phyloP scores from a whole-genome alignment of 345 rosid genomes.

The Pseudoturritis turrita region DNA sequence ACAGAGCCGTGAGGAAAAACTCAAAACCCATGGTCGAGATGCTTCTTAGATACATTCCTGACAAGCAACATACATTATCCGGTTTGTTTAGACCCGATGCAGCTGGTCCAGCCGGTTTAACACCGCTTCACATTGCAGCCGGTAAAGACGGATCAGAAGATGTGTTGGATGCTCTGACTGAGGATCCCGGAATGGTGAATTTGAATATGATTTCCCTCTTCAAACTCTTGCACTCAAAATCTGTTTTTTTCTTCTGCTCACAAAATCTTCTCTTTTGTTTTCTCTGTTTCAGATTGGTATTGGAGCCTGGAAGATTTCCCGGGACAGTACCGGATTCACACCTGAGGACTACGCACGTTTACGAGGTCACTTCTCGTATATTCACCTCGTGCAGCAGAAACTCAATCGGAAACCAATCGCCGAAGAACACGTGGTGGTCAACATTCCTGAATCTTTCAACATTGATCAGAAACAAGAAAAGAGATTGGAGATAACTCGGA shows the following conservation, averaged over 20 bases:
- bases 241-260: neutral
- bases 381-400: slow-evolving; percentile 85
- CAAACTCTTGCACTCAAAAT: neutral
- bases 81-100: slow-evolving; percentile 79
- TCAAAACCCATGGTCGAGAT: slow-evolving; percentile 69
- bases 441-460: slow-evolving; percentile 40
- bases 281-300: slow-evolving; percentile 64
- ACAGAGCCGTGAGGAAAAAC: slow-evolving; percentile 93
- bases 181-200: slow-evolving; percentile 86
- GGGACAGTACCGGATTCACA: slow-evolving; percentile 82
- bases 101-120: slow-evolving; percentile 91
- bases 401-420: slow-evolving; percentile 44
- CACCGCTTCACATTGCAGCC: slow-evolving; percentile 98
- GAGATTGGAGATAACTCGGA: slow-evolving; percentile 47
- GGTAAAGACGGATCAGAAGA: slow-evolving; percentile 98
- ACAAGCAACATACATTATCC: neutral
- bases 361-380: slow-evolving; percentile 95
- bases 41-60: slow-evolving; percentile 65
- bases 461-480: slow-evolving; percentile 36
- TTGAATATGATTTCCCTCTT: neutral
- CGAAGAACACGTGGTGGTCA: slow-evolving; percentile 55
- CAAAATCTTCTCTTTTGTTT: neutral
- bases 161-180: slow-evolving; percentile 73
- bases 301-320: slow-evolving; percentile 83
- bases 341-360: slow-evolving; percentile 97